Base-by-base conservation (phyloP, 768 basidiomycete species). In the Arthromyces matolae region DNA sequence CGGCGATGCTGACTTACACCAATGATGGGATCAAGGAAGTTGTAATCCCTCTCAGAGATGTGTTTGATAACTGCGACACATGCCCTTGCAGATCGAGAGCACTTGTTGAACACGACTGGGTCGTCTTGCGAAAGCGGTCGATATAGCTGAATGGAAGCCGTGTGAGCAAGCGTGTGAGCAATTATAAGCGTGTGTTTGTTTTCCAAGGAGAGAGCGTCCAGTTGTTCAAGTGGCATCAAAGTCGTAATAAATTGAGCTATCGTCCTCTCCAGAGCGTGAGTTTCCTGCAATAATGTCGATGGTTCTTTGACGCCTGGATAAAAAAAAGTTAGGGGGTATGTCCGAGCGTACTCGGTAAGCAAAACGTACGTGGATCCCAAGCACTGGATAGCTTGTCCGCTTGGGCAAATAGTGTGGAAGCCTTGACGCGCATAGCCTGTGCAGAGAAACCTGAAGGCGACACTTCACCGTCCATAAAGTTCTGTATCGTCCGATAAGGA, bases 11-110 rank as follows among this genome's bases (percentile, higher is more conserved):
- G 18, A 67, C 84, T 54, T 70, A 89, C 86, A 42, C 83, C 85
- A 52, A 89, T 73, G 53, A 89, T 79, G 20, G 87, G 87, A 66
- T 90, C 87, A n/a, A 89, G 72, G 64, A 80, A 84, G 31, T 77
- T 74, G 52, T 79, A 84, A 56, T 89, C 86, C 55, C 74, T 64
- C 20, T 87, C 83, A 20, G 72, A 63, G 46, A 88, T 71, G 51
- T 80, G 77, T 56, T 81, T 82, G 59, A 83, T 75, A 58, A 89
- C 65, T 32, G 76, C 68, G 42, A 80, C 74, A 52, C 79, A 78
- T 28, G 78, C 69, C 43, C 80, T 75, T 16, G 86, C 83, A 22
- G 86, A 82, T 31, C 70, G 74, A 36, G 83, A 67, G 52, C 84
- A 83, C 63, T 86, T 87, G 24, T 82, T 83, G 53, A 81, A 83